Evolutionary conservation across 169 alveolate species (phyloP).

Genomic region (Babesia bigemina): DNA sequence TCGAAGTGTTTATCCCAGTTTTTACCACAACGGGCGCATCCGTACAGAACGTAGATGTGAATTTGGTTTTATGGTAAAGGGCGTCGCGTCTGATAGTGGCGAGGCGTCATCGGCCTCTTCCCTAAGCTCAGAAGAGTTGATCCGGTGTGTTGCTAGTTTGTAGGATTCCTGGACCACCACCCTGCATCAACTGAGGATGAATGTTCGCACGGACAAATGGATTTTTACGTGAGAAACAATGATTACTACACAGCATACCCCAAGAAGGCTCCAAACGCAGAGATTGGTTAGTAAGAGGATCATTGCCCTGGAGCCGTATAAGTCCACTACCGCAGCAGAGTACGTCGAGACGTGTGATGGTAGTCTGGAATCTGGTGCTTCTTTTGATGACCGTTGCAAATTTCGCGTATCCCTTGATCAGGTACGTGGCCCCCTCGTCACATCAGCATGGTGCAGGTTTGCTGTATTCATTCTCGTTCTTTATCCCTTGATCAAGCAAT

Average conservation of each 20-base stretch:
- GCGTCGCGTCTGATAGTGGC: no score
- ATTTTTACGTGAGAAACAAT: neutral
- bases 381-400: no score
- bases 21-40: no score
- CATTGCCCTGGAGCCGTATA: neutral
- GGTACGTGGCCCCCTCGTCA: neutral
- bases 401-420: neutral
- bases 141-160: no score
- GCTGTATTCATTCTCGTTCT: neutral
- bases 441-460: neutral
- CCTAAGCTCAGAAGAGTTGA: no score
- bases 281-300: neutral
- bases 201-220: neutral
- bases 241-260: neutral
- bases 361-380: no score
- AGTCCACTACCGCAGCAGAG: slow-evolving; percentile 7
- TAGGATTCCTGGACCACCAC: no score
- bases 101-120: no score
- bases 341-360: neutral
- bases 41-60: no score
- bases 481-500: neutral
- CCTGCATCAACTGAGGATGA: neutral
- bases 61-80: no score
- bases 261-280: neutral
- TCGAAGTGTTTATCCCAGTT: no score